Conservation (phyloP, 345 rosid species). For the Sonneratia alba region DNA sequence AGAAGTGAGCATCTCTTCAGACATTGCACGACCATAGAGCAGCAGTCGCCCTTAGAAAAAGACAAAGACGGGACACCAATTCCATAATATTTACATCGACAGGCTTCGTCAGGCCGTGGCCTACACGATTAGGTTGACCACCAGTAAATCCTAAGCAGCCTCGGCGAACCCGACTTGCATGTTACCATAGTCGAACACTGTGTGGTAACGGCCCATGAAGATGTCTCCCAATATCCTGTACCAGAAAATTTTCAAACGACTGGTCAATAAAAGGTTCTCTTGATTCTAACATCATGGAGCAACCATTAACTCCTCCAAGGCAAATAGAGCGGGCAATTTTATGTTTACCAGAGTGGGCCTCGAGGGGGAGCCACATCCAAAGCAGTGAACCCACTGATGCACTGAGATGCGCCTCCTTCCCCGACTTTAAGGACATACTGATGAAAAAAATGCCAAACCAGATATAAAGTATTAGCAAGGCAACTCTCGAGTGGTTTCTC, state of each 20-base stretch:
- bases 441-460: neutral
- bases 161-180: slow-evolving; percentile 77
- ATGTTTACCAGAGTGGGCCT: slow-evolving; percentile 48
- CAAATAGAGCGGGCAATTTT: neutral
- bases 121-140: neutral
- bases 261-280: neutral
- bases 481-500: neutral
- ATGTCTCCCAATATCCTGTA: slow-evolving; percentile 90
- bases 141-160: slow-evolving; percentile 38
- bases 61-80: neutral
- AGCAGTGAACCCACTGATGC: slow-evolving; percentile 56
- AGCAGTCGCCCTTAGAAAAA: neutral
- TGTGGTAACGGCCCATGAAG: slow-evolving; percentile 79
- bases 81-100: slow-evolving; percentile 7
- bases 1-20: neutral
- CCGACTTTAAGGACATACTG: slow-evolving; percentile 56
- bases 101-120: neutral
- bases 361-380: slow-evolving; percentile 49
- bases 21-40: neutral
- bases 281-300: neutral
- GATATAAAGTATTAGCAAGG: neutral
- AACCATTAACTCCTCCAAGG: neutral
- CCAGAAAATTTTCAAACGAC: neutral
- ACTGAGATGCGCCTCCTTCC: slow-evolving; percentile 43
- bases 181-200: slow-evolving; percentile 64